phyloP scores from a whole-genome alignment of 345 rosid genomes.

The Trapa incisa region DNA sequence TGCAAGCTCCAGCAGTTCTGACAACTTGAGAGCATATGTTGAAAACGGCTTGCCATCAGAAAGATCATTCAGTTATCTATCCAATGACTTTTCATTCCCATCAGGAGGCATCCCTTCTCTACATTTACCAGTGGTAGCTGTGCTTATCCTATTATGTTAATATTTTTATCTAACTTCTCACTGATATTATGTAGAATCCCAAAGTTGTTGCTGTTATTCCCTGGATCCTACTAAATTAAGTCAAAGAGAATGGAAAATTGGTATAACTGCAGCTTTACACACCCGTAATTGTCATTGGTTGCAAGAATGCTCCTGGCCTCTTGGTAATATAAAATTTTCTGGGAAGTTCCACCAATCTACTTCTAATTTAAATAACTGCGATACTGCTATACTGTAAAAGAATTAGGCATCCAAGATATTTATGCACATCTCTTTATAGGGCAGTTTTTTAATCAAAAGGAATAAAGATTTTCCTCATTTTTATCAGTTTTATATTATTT shows the following conservation, averaged over 20 bases:
- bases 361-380: not conserved
- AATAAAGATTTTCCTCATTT: not conserved
- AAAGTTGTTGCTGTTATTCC: not conserved
- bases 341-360: not conserved
- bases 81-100: conserved; percentile 51
- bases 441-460: not conserved
- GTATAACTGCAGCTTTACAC: not conserved
- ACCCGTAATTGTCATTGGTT: not conserved
- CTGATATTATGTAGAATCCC: not conserved
- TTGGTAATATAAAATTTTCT: not conserved
- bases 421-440: not conserved
- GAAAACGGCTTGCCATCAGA: conserved; percentile 56
- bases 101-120: conserved; percentile 69
- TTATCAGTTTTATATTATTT: not conserved
- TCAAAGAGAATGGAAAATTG: not conserved
- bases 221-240: not conserved
- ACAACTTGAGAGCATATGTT: conserved; percentile 25
- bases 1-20: conserved; percentile 58
- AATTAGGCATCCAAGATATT: not conserved
- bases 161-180: not conserved
- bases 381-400: not conserved
- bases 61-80: conserved; percentile 21
- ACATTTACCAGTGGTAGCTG: conserved; percentile 82
- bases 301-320: not conserved
- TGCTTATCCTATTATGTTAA: conserved; percentile 2